Conservation (phyloP, 106 monocot genomes). For the Phalaenopsis equestris region DNA sequence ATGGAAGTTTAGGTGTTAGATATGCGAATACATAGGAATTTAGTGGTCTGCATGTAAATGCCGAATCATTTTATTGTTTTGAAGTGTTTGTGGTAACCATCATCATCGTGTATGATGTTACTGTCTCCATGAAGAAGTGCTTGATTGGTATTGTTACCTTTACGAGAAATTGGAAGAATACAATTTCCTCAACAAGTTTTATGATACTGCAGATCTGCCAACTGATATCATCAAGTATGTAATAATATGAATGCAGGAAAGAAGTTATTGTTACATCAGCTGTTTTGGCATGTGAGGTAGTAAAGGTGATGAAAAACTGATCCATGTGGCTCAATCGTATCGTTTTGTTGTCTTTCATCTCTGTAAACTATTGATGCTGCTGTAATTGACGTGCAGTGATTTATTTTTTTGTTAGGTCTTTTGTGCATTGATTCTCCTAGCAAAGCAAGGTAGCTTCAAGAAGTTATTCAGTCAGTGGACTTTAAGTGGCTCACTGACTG, state of each 20-base stretch:
- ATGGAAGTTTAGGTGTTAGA: no score
- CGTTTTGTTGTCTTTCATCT: background rate
- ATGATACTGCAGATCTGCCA: background rate
- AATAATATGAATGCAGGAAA: conserved; percentile 34
- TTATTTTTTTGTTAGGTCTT: conserved; percentile 42
- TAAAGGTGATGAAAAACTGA: conserved; percentile 49
- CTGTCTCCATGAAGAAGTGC: background rate
- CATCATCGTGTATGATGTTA: background rate
- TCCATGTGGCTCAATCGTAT: background rate
- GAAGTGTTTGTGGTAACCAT: background rate
- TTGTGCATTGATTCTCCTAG: conserved; percentile 73
- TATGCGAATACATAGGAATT: no score
- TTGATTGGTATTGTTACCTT: background rate
- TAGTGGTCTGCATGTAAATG: background rate
- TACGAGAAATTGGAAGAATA: background rate
- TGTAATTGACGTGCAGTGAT: background rate
- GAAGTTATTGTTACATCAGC: conserved; percentile 91
- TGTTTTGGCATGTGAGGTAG: conserved; percentile 71
- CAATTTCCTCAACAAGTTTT: background rate
- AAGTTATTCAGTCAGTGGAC: conserved; percentile 60
- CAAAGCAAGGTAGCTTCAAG: conserved; percentile 62
- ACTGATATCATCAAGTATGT: background rate
- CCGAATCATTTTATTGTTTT: background rate
- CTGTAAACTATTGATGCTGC: conserved; percentile 4
- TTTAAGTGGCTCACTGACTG: conserved; percentile 68